Conservation (phyloP, 129 eudicot genomes). For the Chrysanthemum makinoi region DNA sequence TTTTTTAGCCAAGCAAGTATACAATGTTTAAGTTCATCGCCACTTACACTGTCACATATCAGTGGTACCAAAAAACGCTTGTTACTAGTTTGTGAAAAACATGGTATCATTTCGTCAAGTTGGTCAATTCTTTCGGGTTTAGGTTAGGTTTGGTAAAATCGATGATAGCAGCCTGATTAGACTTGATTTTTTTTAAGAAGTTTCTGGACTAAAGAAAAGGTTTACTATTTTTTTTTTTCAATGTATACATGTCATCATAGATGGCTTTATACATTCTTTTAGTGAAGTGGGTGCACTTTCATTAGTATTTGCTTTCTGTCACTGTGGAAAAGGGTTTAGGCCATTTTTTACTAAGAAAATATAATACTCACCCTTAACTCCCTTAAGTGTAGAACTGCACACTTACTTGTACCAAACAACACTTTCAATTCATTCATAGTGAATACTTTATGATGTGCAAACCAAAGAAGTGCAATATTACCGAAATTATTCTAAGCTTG, state of each 20-base stretch:
- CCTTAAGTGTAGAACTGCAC: too few relatives aligned
- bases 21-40: neutral
- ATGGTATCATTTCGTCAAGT: neutral
- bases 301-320: neutral
- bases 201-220: neutral
- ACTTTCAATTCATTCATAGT: too few relatives aligned
- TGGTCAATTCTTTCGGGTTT: neutral
- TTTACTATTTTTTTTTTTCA: conserved; percentile 1
- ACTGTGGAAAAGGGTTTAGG: neutral
- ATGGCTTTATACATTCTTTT: conserved; percentile 23
- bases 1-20: neutral
- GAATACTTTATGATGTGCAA: too few relatives aligned
- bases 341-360: neutral
- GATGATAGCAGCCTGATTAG: conserved; percentile 29
- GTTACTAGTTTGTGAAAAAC: neutral
- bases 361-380: too few relatives aligned
- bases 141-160: conserved; percentile 21
- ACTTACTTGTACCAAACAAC: too few relatives aligned
- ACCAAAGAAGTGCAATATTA: too few relatives aligned
- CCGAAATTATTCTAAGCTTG: too few relatives aligned
- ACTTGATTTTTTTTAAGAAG: conserved; percentile 7
- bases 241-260: conserved; percentile 26
- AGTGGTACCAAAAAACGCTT: neutral
- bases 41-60: neutral
- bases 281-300: conserved; percentile 29